A percentile compares a stretch with the other conserved stretches of the same genome.
Conservation (phyloP, 139 green algal species). For the Chlorella sorokiniana region DNA sequence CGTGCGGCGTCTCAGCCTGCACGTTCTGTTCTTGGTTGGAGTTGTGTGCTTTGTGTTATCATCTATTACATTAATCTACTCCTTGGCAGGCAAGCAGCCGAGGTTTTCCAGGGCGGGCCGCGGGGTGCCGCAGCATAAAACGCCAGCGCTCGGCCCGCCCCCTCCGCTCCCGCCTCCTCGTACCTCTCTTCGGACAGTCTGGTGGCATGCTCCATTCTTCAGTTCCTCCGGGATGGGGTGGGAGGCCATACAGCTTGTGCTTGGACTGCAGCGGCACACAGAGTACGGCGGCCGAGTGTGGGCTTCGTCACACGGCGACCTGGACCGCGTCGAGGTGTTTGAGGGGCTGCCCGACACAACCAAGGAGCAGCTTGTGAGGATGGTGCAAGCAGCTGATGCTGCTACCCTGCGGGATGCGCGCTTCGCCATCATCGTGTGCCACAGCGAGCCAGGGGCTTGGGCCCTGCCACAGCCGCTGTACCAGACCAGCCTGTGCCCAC, state of each 20-base stretch:
- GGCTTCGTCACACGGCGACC: not conserved
- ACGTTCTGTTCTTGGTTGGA: no score
- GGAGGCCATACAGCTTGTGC: conserved; percentile 13
- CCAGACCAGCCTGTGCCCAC: conserved; percentile 52
- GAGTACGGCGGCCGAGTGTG: conserved; percentile 10
- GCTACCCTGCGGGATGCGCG: not conserved
- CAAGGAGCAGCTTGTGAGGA: not conserved
- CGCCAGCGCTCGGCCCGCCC: not conserved
- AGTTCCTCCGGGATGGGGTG: not conserved
- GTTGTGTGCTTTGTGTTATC: no score
- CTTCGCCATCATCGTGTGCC: conserved; percentile 10
- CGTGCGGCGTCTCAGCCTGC: no score
- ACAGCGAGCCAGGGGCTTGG: conserved; percentile 40
- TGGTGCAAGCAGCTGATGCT: not conserved
- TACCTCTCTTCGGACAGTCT: not conserved
- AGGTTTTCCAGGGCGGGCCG: no score
- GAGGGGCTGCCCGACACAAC: not conserved
- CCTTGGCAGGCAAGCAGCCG: no score
- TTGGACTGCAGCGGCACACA: conserved; percentile 15
- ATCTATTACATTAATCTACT: no score
- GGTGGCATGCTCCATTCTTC: conserved; percentile 24
- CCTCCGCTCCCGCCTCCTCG: not conserved
- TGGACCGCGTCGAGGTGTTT: conserved; percentile 2
- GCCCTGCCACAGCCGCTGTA: conserved; percentile 31
- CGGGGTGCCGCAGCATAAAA: no score